phyloP scores from a whole-genome alignment of 306 rosid genomes.

The Gastrolobium villosum region DNA sequence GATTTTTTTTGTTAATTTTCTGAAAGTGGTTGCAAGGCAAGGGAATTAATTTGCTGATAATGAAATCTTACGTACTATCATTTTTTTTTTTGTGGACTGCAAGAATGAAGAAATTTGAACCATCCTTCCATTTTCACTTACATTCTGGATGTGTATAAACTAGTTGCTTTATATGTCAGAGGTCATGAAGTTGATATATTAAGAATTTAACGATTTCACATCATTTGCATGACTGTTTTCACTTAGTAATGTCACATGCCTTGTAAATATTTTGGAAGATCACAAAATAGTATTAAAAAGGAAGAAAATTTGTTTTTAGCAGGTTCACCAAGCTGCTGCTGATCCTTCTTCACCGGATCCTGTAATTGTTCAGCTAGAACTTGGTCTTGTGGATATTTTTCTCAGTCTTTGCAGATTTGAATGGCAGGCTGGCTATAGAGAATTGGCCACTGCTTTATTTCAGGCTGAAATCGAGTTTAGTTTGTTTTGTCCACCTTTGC shows the following conservation, averaged over 20 bases:
- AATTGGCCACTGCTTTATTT: conserved; percentile 89
- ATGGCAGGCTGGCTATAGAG: conserved; percentile 96
- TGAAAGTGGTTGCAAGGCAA: conserved; percentile 1
- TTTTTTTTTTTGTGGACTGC: conserved; percentile 19
- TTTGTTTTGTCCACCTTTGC: conserved; percentile 89
- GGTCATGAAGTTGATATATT: conserved; percentile 39
- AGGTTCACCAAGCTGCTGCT: conserved; percentile 63
- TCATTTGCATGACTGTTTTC: conserved; percentile 39
- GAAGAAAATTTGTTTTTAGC: conserved; percentile 44
- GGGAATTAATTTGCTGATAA: not conserved
- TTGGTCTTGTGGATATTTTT: conserved; percentile 93
- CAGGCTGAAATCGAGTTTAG: conserved; percentile 97
- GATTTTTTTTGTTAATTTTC: not conserved
- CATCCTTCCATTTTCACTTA: conserved; percentile 38
- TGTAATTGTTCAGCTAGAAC: conserved; percentile 75
- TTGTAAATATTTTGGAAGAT: conserved; percentile 17
- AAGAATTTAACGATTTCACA: conserved; percentile 19
- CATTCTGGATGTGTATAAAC: conserved; percentile 39
- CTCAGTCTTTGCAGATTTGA: conserved; percentile 89
- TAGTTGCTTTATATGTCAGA: conserved; percentile 35
- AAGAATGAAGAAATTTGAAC: conserved; percentile 32
- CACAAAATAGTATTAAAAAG: conserved; percentile 25
- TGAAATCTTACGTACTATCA: conserved; percentile 27
- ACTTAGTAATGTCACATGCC: not conserved
- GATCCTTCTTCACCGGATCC: conserved; percentile 62